Conservation (phyloP, 2,329 filamentous ascomycete genomes). For the Cytospora chrysosperma region DNA sequence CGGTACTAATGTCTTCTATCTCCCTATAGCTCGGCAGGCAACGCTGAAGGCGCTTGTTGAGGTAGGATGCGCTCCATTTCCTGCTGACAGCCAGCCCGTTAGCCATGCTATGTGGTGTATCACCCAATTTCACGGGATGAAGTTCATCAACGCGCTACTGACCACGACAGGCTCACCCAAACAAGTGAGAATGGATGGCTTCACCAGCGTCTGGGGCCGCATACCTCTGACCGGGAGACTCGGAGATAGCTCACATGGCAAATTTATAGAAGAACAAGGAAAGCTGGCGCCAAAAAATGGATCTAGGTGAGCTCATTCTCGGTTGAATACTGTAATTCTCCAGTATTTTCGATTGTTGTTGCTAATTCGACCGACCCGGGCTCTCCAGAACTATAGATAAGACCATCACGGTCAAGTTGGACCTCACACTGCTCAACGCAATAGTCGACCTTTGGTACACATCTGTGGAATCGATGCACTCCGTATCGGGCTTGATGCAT, state of each 20-base stretch:
- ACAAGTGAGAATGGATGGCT: slow-evolving; percentile 3
- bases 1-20: slow-evolving; percentile 6
- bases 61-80: neutral
- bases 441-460: slow-evolving; percentile 9
- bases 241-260: neutral
- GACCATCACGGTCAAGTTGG: slow-evolving; percentile 12
- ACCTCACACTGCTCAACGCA: slow-evolving; percentile 6
- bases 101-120: slow-evolving; percentile 9
- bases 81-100: neutral
- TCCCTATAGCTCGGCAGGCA: neutral
- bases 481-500: too few relatives aligned
- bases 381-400: slow-evolving; percentile 8
- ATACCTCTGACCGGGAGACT: neutral
- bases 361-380: too few relatives aligned
- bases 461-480: too few relatives aligned
- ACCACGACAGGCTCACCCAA: neutral
- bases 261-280: neutral
- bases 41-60: neutral
- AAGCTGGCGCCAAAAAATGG: neutral
- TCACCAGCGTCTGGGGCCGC: neutral
- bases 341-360: too few relatives aligned
- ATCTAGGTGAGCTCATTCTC: too few relatives aligned
- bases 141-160: slow-evolving; percentile 5
- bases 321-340: too few relatives aligned
- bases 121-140: neutral